These are phyloP conservation scores for Kwoniella sp. DNA, from an alignment of 768 basidiomycete species.

Conservation along the genomic window DNA sequence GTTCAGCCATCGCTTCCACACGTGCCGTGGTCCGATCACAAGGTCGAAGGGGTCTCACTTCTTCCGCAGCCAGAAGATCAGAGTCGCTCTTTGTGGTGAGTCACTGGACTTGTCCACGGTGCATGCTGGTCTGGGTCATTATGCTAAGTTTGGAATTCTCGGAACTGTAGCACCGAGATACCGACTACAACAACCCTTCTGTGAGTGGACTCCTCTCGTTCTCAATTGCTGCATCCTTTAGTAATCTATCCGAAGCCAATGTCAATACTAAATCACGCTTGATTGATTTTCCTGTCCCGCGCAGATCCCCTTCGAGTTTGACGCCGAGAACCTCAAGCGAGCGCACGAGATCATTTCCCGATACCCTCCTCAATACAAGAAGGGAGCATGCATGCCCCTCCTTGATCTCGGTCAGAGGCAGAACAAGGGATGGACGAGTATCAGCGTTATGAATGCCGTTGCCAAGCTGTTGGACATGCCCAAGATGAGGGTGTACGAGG, in stretches of 20 bases:
- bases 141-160: not conserved
- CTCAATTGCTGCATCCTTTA: not conserved
- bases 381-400: conserved; percentile 94
- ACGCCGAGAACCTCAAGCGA: conserved; percentile 75
- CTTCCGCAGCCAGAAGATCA: conserved; percentile 63
- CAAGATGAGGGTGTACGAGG: conserved; percentile 97
- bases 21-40: conserved; percentile 19
- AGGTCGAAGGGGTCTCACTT: conserved; percentile 53
- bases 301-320: conserved; percentile 89
- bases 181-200: conserved; percentile 89
- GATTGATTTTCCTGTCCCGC: not conserved
- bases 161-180: conserved; percentile 82
- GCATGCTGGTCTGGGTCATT: not conserved
- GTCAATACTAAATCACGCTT: conserved; percentile 4
- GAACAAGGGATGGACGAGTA: conserved; percentile 97
- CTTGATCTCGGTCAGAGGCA: conserved; percentile 95
- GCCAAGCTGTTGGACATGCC: conserved; percentile 91
- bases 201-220: conserved; percentile 56
- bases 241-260: not conserved
- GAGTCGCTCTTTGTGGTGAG: conserved; percentile 86
- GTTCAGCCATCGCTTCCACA: conserved; percentile 31
- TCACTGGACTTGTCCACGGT: conserved; percentile 35
- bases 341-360: conserved; percentile 86
- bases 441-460: conserved; percentile 98
- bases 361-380: conserved; percentile 98